Evolutionary conservation across 2,329 filamentous ascomycete genomes (phyloP).

Genomic region (Phoma sp.): DNA sequence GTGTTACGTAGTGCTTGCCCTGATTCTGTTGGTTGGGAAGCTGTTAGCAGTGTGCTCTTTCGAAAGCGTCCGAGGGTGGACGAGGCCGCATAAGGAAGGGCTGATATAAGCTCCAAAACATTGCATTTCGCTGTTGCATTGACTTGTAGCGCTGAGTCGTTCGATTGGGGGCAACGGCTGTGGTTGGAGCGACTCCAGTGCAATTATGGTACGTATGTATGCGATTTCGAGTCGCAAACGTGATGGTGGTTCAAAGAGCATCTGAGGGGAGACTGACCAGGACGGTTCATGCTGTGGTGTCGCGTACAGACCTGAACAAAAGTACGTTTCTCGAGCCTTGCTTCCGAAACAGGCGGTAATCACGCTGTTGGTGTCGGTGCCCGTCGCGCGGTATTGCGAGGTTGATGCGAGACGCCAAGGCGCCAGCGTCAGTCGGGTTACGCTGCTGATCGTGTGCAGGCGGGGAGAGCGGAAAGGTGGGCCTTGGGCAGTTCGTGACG

Average conservation of each 20-base stretch:
- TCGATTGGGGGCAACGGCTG: neutral
- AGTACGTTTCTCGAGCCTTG: neutral
- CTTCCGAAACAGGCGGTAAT: neutral
- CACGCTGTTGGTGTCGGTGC: constrained; percentile 6
- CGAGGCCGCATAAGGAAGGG: neutral
- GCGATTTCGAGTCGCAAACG: constrained; percentile 23
- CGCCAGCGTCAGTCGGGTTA: constrained; percentile 14
- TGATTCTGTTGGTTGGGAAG: constrained; percentile 48
- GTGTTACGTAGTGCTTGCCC: constrained; percentile 60
- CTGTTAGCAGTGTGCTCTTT: constrained; percentile 19
- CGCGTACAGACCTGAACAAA: constrained; percentile 21
- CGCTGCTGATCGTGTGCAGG: constrained; percentile 3
- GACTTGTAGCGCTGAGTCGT: neutral
- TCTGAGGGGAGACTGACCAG: constrained; percentile 49
- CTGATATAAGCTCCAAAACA: neutral
- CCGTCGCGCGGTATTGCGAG: constrained; percentile 27
- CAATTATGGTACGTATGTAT: constrained; percentile 16
- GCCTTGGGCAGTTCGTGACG: constrained; percentile 4
- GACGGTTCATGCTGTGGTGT: constrained; percentile 54
- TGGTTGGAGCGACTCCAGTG: neutral
- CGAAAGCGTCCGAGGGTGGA: neutral
- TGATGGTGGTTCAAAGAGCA: constrained; percentile 29
- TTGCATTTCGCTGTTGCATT: neutral
- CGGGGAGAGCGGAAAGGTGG: constrained; percentile 16
- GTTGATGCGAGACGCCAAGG: constrained; percentile 24